These are phyloP conservation scores for Parietaria judaica DNA, from an alignment of 306 rosid species.

Conservation along the genomic window DNA sequence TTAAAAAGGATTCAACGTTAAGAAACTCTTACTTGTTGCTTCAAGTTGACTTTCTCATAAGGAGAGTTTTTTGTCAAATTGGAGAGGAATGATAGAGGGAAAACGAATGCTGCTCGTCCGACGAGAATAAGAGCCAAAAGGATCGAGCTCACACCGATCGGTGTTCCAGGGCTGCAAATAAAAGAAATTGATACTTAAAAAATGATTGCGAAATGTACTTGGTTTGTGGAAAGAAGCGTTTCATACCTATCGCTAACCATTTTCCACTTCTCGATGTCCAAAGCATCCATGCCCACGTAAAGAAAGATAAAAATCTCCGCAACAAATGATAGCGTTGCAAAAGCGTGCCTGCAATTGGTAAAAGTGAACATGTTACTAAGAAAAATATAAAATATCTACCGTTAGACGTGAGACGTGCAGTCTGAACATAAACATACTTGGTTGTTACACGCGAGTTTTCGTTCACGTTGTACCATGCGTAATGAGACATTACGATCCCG, in stretches of 20 bases:
- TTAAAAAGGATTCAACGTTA: conserved; percentile 1
- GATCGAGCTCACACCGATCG: conserved; percentile 77
- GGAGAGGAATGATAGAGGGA: conserved; percentile 75
- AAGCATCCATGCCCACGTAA: conserved; percentile 96
- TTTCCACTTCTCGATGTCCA: conserved; percentile 96
- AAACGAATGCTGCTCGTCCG: conserved; percentile 97
- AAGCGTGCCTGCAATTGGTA: conserved; percentile 62
- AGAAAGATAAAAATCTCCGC: conserved; percentile 93
- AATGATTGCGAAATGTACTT: neutral
- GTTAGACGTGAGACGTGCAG: conserved; percentile 1
- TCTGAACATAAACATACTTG: conserved; percentile 45
- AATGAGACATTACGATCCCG: conserved; percentile 98
- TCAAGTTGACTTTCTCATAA: conserved; percentile 49
- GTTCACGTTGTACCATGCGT: conserved; percentile 98
- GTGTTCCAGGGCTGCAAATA: conserved; percentile 63
- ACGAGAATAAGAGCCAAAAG: conserved; percentile 68
- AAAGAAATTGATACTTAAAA: neutral
- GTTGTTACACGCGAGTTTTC: conserved; percentile 95
- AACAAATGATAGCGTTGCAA: conserved; percentile 82
- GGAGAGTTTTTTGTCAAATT: conserved; percentile 70
- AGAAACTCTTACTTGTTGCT: conserved; percentile 67
- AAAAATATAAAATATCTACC: conserved; percentile 10
- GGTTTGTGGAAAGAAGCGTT: conserved; percentile 4
- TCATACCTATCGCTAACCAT: conserved; percentile 65
- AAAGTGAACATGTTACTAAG: conserved; percentile 13